Evolutionary conservation across 129 eudicot genomes (phyloP).

Genomic region (Lonicera japonica): DNA sequence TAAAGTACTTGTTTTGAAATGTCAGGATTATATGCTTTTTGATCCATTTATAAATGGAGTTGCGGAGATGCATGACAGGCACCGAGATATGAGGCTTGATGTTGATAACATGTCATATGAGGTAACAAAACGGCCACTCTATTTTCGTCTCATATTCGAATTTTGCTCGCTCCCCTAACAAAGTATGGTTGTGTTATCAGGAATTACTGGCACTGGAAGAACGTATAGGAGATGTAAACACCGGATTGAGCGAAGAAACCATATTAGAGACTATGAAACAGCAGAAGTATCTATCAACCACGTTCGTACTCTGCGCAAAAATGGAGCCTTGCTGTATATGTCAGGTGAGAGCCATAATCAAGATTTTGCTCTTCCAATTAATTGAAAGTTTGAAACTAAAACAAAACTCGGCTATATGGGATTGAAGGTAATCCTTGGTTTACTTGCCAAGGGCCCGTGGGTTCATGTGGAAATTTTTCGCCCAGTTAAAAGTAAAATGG

Average conservation of each 20-base stretch:
- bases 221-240: conserved; percentile 65
- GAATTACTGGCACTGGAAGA: conserved; percentile 80
- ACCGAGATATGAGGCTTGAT: conserved; percentile 84
- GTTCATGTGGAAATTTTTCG: too few species aligned
- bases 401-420: too few species aligned
- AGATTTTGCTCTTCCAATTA: too few species aligned
- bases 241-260: conserved; percentile 63
- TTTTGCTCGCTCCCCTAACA: conserved; percentile 1
- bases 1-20: conserved; percentile 2
- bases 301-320: conserved; percentile 25
- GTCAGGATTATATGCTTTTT: conserved; percentile 55
- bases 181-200: conserved; percentile 19
- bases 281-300: conserved; percentile 32
- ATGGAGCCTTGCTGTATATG: conserved; percentile 61
- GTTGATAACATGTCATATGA: conserved; percentile 89
- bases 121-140: conserved; percentile 28
- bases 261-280: conserved; percentile 46
- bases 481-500: too few species aligned
- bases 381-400: too few species aligned
- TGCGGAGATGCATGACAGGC: conserved; percentile 73
- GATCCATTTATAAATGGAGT: conserved; percentile 63
- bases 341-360: conserved; percentile 36
- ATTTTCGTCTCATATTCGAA: background rate
- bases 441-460: too few species aligned
- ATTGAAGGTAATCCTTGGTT: too few species aligned